These are phyloP conservation scores for Naganishia liquefaciens DNA, from an alignment of 1,284 basidiomycete genomes.

Conservation along the genomic window DNA sequence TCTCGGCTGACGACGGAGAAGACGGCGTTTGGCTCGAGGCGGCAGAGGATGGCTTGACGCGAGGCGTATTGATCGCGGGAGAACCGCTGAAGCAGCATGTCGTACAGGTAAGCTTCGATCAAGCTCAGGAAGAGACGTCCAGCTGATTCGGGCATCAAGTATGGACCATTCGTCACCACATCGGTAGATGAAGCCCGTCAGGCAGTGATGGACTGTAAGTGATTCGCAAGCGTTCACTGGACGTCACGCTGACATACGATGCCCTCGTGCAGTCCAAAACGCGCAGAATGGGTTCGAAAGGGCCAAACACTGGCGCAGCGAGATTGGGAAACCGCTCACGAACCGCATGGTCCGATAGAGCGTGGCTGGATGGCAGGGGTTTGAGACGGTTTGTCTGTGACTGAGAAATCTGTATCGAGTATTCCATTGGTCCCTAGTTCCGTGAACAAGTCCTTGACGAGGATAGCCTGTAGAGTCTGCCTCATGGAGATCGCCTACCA, in stretches of 20 bases:
- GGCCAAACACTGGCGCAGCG: conserved; percentile 80
- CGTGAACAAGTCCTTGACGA: too few species aligned
- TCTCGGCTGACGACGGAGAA: conserved; percentile 48
- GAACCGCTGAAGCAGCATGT: conserved; percentile 87
- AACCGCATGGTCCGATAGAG: conserved; percentile 8
- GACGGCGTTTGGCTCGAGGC: conserved; percentile 49
- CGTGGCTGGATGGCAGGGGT: too few species aligned
- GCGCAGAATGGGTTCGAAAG: conserved; percentile 87
- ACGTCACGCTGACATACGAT: background rate
- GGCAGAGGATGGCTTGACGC: conserved; percentile 64
- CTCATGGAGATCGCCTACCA: too few species aligned
- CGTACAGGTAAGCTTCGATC: conserved; percentile 59
- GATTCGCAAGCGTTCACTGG: background rate
- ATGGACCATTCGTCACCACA: conserved; percentile 69
- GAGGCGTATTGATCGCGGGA: conserved; percentile 76
- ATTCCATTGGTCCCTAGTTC: too few species aligned
- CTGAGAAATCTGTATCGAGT: too few species aligned
- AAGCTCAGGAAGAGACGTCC: background rate
- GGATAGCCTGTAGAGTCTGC: too few species aligned
- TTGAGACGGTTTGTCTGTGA: background rate
- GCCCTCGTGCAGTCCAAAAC: conserved; percentile 59
- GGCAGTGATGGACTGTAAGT: conserved; percentile 77
- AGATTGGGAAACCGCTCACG: conserved; percentile 61
- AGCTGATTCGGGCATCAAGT: conserved; percentile 33
- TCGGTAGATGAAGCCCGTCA: conserved; percentile 74